Evolutionary conservation across 768 basidiomycete species (phyloP).

Genomic region (Cystoderma amianthinum): DNA sequence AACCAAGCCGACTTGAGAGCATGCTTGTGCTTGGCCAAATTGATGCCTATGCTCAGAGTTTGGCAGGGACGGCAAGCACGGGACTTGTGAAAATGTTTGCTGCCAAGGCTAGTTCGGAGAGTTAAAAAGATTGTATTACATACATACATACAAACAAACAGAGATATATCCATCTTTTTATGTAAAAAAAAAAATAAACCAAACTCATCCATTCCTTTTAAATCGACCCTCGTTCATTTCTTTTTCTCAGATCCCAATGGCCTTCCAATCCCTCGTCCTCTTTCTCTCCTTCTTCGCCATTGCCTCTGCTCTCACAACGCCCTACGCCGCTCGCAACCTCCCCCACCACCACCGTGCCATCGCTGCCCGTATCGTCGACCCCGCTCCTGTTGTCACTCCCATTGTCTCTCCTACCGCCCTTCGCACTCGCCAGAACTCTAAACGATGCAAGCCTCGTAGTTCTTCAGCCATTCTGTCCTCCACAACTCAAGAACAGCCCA

Average conservation of each 20-base stretch:
- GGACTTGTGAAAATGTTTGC: constrained; percentile 87
- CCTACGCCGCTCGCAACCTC: constrained; percentile 27
- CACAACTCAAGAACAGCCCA: constrained; percentile 10
- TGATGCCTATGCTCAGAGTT: constrained; percentile 75
- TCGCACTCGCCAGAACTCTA: constrained; percentile 22
- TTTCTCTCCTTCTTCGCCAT: constrained; percentile 34
- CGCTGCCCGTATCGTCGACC: constrained; percentile 32
- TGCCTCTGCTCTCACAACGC: constrained; percentile 28
- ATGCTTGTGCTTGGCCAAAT: constrained; percentile 83
- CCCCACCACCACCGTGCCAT: constrained; percentile 34
- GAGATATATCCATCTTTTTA: too few relatives aligned
- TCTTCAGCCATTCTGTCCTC: constrained; percentile 14
- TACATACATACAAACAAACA: too few relatives aligned
- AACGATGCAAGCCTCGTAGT: constrained; percentile 29
- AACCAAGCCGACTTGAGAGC: constrained; percentile 85
- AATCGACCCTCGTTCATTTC: constrained; percentile 1
- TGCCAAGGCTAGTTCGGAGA: constrained; percentile 25
- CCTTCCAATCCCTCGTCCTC: constrained; percentile 35
- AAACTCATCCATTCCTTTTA: neutral
- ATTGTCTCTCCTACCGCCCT: constrained; percentile 12
- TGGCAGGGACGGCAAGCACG: constrained; percentile 55
- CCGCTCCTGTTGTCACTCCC: constrained; percentile 18
- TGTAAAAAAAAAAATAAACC: too few relatives aligned
- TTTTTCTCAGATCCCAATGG: constrained; percentile 3
- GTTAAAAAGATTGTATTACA: constrained; percentile 4